A percentile compares a stretch with the other conserved stretches of the same genome.
phyloP scores from a whole-genome alignment of 164 flowering plant species.

The Houttuynia cordata region DNA sequence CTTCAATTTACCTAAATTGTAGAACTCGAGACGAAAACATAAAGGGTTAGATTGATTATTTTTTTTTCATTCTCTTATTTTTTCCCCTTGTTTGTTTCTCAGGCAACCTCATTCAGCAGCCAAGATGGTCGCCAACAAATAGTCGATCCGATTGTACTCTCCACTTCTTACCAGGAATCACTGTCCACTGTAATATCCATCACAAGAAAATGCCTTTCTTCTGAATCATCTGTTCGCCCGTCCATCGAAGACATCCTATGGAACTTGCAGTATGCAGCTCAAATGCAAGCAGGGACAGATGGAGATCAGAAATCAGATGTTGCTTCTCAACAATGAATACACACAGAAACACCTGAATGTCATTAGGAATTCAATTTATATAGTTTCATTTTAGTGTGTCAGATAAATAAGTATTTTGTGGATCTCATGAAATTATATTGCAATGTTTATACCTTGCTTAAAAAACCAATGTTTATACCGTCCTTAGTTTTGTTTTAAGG shows the following conservation, averaged over 20 bases:
- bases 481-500: too few species aligned
- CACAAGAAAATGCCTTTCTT: slow-evolving; percentile 70
- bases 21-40: too few species aligned
- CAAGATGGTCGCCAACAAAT: slow-evolving; percentile 63
- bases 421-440: too few species aligned
- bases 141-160: slow-evolving; percentile 75
- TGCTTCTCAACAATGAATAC: slow-evolving; percentile 11
- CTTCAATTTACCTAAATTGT: neutral
- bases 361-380: neutral
- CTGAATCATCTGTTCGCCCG: slow-evolving; percentile 56
- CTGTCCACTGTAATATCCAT: slow-evolving; percentile 62
- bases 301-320: slow-evolving; percentile 65
- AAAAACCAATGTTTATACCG: too few species aligned
- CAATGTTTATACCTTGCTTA: too few species aligned
- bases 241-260: slow-evolving; percentile 92
- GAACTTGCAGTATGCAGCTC: slow-evolving; percentile 95
- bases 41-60: neutral
- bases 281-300: slow-evolving; percentile 78
- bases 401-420: too few species aligned
- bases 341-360: neutral
- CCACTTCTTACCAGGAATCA: slow-evolving; percentile 69
- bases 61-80: too few species aligned
- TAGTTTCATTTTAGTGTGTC: too few species aligned
- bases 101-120: slow-evolving; percentile 76
- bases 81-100: slow-evolving; percentile 4